Evolutionary conservation across 1,139 yeast species (phyloP), one percentile per base, ranked within the genome.

Genomic region (Saccharomyces pastorianus): DNA sequence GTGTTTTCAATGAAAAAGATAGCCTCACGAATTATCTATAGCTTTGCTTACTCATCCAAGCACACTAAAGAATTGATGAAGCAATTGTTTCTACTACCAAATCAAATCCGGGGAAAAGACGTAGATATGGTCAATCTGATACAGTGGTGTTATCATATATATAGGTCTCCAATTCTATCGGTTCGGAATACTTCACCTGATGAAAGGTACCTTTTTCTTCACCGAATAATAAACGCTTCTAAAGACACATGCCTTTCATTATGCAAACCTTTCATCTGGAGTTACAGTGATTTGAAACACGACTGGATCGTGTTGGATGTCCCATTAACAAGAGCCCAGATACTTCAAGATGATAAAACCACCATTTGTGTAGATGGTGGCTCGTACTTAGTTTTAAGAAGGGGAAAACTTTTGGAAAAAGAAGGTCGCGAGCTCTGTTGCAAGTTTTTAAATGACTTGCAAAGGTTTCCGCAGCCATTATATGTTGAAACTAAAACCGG

Each of bases 161-260:
- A 54, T 42, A 53, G 56, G 48, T 56, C 61, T 2, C 48, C 58
- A 8, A 51, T 59, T 6, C 49, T 59, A 14, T 53, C 51, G 26
- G 53, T 51, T 14, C 46, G 58, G 6, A 60, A 59, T 48, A 51
- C 55, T 26, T 60, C 64, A 1, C 62, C 62, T 3, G 64, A 61
- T 50, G 58, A 61, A 50, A 50, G 61, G 32, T 50, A 53, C 6
- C 28, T 58, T 7, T 56, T 53, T 31, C 56, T 57, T 17, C 54
- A 55, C 29, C 51, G 34, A 14, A 50, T 61, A 17, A 44, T 57
- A 28, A 52, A 51, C 20, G 51, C 54, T 28, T 31, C 42, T 25
- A 20, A 20, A 28, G 48, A 47, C 25, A 41, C 28, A 11, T 25
- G 50, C 13, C 47, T 51, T 13, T 17, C 32, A 25, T 11, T 47